A percentile compares a stretch with the other conserved stretches of the same genome.
Conservation (phyloP, 495 filamentous ascomycete species). For the Penicillium alfredii region DNA sequence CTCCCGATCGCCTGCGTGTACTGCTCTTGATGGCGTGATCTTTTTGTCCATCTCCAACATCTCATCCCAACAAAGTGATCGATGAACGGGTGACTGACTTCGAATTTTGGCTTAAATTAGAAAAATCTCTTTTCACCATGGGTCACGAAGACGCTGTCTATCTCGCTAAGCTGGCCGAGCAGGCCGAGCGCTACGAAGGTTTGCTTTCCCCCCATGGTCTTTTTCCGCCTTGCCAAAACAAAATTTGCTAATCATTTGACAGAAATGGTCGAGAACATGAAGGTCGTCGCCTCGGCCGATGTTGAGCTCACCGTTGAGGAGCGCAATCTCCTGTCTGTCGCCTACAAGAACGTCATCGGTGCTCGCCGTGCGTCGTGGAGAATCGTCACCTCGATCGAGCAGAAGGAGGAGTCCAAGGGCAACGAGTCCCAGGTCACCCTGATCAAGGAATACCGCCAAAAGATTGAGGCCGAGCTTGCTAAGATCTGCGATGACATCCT, state of each 20-base stretch:
- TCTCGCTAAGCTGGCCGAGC: slow-evolving; percentile 99
- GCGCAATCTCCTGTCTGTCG: slow-evolving; percentile 97
- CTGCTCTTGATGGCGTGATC: slow-evolving; percentile 28
- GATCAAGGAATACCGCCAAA: slow-evolving; percentile 99
- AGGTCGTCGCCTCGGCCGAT: slow-evolving; percentile 90
- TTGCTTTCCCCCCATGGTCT: slow-evolving; percentile 25
- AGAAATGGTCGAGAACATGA: slow-evolving; percentile 99
- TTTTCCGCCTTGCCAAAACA: neutral
- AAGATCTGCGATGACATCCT: slow-evolving; percentile 99
- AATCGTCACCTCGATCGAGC: slow-evolving; percentile 99
- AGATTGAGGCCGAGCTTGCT: slow-evolving; percentile 97
- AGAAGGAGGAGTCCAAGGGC: slow-evolving; percentile 99
- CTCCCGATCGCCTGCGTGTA: slow-evolving; percentile 22
- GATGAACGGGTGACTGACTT: slow-evolving; percentile 8
- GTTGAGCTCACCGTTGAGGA: slow-evolving; percentile 98
- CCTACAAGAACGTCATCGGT: slow-evolving; percentile 99
- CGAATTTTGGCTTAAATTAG: slow-evolving; percentile 4
- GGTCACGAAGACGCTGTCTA: slow-evolving; percentile 99
- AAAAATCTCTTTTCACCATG: slow-evolving; percentile 60
- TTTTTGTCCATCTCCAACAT: slow-evolving; percentile 7
- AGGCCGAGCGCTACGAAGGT: slow-evolving; percentile 99
- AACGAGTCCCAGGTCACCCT: slow-evolving; percentile 85
- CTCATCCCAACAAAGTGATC: neutral
- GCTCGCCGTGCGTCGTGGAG: slow-evolving; percentile 98
- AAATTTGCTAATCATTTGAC: no score